Conservation (phyloP, 2,329 filamentous ascomycete species). For the Claviceps monticola region DNA sequence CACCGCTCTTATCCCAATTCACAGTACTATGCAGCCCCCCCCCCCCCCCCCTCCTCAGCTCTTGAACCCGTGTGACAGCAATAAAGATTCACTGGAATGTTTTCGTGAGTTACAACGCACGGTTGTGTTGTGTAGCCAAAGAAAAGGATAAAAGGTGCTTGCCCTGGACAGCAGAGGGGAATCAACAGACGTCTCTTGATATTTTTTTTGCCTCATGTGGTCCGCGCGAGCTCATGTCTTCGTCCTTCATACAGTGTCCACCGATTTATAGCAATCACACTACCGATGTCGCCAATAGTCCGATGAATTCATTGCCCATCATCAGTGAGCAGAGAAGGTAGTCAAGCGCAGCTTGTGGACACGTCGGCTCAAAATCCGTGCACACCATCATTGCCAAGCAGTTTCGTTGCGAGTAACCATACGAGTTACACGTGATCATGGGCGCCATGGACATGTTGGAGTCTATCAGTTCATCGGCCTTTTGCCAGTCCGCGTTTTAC, state of each 20-base stretch:
- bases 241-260: neutral
- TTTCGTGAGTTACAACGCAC: neutral
- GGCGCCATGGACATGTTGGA: neutral
- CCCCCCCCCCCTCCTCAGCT: neutral
- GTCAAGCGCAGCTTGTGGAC: neutral
- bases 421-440: neutral
- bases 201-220: neutral
- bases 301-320: neutral
- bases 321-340: neutral
- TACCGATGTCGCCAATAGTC: neutral
- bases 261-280: neutral
- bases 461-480: neutral
- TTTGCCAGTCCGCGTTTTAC: neutral
- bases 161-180: neutral
- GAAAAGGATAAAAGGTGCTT: neutral
- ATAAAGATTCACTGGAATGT: too few species aligned
- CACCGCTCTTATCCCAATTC: neutral
- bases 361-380: neutral
- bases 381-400: neutral
- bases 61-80: neutral
- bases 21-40: neutral
- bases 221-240: neutral
- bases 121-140: neutral
- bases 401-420: neutral
- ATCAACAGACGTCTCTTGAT: neutral